Evolutionary conservation across 345 rosid genomes (phyloP).

Genomic region (Cochlearia excelsa): DNA sequence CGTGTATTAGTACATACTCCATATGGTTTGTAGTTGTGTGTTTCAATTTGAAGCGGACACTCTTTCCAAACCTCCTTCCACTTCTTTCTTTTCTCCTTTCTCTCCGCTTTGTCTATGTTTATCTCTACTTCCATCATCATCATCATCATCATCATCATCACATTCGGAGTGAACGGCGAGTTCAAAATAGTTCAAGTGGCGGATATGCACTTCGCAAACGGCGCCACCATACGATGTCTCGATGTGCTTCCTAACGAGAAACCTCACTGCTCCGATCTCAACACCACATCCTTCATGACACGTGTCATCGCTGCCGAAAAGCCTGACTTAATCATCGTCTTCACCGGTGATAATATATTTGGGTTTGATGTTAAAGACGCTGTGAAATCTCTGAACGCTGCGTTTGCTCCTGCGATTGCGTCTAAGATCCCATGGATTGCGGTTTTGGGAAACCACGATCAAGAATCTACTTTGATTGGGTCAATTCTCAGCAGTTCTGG

Average conservation of each 20-base stretch:
- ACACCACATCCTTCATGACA: constrained; percentile 65
- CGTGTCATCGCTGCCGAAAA: constrained; percentile 78
- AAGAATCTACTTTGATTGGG: constrained; percentile 74
- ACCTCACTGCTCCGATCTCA: constrained; percentile 75
- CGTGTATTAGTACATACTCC: too few relatives aligned
- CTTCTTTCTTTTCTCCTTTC: constrained; percentile 9
- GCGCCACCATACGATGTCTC: constrained; percentile 53
- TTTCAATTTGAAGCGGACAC: too few relatives aligned
- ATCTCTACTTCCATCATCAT: constrained; percentile 20
- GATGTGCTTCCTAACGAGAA: constrained; percentile 52
- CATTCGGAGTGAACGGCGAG: constrained; percentile 51
- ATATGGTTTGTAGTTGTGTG: too few relatives aligned
- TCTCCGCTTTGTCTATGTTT: constrained; percentile 22
- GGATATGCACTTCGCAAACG: constrained; percentile 86
- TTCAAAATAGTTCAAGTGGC: constrained; percentile 92
- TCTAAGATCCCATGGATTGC: constrained; percentile 88
- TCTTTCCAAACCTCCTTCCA: too few relatives aligned
- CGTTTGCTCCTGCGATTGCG: constrained; percentile 77
- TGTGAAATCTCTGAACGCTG: constrained; percentile 64
- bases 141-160: constrained; percentile 42
- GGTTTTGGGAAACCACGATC: constrained; percentile 89
- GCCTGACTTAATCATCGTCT: constrained; percentile 81
- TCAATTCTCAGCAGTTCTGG: constrained; percentile 90
- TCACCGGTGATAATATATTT: constrained; percentile 85
- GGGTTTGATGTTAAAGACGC: constrained; percentile 65